Evolutionary conservation across 2,329 filamentous ascomycete species (phyloP).

Genomic region (Cladosporium halotolerans): DNA sequence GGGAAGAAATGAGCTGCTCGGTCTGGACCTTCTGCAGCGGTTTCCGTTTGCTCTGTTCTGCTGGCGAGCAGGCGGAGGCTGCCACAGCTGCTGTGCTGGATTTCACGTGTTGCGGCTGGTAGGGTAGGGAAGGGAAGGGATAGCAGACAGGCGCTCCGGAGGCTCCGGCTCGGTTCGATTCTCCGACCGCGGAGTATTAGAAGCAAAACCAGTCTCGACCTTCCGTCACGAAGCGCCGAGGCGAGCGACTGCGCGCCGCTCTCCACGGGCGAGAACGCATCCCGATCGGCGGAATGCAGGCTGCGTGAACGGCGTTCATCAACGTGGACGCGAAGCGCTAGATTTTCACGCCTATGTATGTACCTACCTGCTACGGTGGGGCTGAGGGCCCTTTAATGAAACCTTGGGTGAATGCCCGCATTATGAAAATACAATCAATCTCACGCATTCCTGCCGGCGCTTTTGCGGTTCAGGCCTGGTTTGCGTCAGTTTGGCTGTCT

Average conservation of each 20-base stretch:
- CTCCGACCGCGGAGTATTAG: neutral
- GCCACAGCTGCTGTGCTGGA: too few species aligned
- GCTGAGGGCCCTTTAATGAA: neutral
- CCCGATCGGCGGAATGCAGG: slow-evolving; percentile 2
- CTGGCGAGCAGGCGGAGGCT: too few species aligned
- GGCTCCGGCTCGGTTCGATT: too few species aligned
- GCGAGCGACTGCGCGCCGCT: neutral
- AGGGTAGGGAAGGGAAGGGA: too few species aligned
- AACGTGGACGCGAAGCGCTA: neutral
- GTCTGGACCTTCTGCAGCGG: too few species aligned
- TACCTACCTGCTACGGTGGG: neutral
- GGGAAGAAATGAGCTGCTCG: slow-evolving; percentile 39
- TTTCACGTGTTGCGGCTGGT: too few species aligned
- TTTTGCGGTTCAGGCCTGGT: too few species aligned
- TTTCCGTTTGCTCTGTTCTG: too few species aligned
- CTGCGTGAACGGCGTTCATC: neutral
- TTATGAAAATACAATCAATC: neutral
- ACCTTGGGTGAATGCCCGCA: too few species aligned
- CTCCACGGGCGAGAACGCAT: neutral
- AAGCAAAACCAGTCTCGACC: slow-evolving; percentile 2
- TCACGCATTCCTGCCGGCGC: too few species aligned
- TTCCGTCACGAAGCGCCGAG: slow-evolving; percentile 1
- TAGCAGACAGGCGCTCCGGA: too few species aligned
- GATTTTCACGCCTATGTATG: neutral
- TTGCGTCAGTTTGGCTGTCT: too few species aligned